phyloP scores from a whole-genome alignment of 1,284 basidiomycete species.

The Heterobasidion occidentale region DNA sequence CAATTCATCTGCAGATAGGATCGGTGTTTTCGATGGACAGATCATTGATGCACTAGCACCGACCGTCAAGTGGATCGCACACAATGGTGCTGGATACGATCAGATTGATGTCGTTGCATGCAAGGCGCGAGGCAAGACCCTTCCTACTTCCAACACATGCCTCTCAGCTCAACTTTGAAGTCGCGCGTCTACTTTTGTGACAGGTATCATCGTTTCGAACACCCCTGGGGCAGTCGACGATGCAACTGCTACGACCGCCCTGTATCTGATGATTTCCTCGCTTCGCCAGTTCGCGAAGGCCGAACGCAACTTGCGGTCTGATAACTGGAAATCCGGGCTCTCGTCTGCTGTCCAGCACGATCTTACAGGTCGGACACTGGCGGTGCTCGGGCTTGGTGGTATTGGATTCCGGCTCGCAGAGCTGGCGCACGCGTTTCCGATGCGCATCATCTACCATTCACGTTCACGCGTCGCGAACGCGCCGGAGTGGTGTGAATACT shows the following conservation, averaged over 20 bases:
- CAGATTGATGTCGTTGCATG: slow-evolving; percentile 75
- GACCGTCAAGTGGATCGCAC: slow-evolving; percentile 75
- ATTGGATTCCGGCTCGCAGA: slow-evolving; percentile 73
- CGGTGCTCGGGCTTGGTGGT: slow-evolving; percentile 85
- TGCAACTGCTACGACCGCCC: slow-evolving; percentile 83
- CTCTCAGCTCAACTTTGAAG: not conserved
- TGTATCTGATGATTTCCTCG: slow-evolving; percentile 82
- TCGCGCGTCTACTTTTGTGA: not conserved
- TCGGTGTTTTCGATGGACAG: slow-evolving; percentile 78
- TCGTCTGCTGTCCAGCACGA: slow-evolving; percentile 52
- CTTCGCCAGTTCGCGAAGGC: slow-evolving; percentile 70
- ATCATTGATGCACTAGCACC: slow-evolving; percentile 57
- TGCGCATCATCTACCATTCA: slow-evolving; percentile 84
- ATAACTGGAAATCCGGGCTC: slow-evolving; percentile 51
- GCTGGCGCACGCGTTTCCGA: slow-evolving; percentile 69
- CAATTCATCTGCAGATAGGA: slow-evolving; percentile 52
- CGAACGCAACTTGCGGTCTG: slow-evolving; percentile 58
- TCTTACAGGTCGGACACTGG: slow-evolving; percentile 72
- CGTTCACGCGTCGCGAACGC: slow-evolving; percentile 48
- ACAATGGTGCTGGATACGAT: slow-evolving; percentile 92
- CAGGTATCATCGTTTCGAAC: slow-evolving; percentile 84
- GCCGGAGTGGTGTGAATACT: slow-evolving; percentile 76
- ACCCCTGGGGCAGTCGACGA: slow-evolving; percentile 90
- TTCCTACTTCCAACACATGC: slow-evolving; percentile 1
- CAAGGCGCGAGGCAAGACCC: slow-evolving; percentile 50